A percentile compares a stretch with the other conserved stretches of the same genome.
These are phyloP conservation scores for Hygrophila difformis DNA, from an alignment of 257 asterid genomes.

Conservation along the genomic window DNA sequence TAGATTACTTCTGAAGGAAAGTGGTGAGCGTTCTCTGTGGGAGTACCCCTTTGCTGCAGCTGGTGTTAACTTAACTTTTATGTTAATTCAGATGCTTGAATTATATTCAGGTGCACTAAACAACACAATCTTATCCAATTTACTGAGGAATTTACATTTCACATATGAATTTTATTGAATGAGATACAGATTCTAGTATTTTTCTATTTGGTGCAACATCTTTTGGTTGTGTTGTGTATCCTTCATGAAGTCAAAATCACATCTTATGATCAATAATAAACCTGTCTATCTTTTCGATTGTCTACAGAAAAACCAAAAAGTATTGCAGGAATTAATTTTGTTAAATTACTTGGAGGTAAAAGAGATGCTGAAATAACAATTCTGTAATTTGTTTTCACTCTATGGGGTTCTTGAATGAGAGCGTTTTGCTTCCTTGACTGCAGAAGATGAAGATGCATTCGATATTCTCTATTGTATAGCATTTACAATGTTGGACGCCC, in stretches of 20 bases:
- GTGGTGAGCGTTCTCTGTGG: slow-evolving; percentile 73
- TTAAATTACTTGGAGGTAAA: slow-evolving; percentile 67
- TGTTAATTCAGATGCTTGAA: slow-evolving; percentile 93
- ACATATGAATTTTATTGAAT: too few species aligned
- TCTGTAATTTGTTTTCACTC: not conserved
- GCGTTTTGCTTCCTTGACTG: slow-evolving; percentile 16
- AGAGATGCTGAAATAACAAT: not conserved
- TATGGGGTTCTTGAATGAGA: slow-evolving; percentile 9
- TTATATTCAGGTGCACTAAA: slow-evolving; percentile 48
- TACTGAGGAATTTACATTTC: too few species aligned
- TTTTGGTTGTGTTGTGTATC: too few species aligned
- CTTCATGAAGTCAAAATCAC: too few species aligned
- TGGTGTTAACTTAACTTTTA: slow-evolving; percentile 72
- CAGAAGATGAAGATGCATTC: slow-evolving; percentile 82
- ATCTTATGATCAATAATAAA: too few species aligned
- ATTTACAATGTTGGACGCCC: slow-evolving; percentile 89
- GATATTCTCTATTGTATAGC: slow-evolving; percentile 77
- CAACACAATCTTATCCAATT: too few species aligned
- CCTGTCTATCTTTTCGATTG: not conserved
- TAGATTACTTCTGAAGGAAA: slow-evolving; percentile 75
- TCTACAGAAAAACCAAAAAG: slow-evolving; percentile 74
- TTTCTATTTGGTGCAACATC: too few species aligned
- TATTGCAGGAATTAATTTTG: slow-evolving; percentile 65
- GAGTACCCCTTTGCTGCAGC: slow-evolving; percentile 98
- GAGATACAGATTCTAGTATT: too few species aligned